Evolutionary conservation across 1,139 yeast genomes (phyloP).

Genomic region (Williopsis jadinii): DNA sequence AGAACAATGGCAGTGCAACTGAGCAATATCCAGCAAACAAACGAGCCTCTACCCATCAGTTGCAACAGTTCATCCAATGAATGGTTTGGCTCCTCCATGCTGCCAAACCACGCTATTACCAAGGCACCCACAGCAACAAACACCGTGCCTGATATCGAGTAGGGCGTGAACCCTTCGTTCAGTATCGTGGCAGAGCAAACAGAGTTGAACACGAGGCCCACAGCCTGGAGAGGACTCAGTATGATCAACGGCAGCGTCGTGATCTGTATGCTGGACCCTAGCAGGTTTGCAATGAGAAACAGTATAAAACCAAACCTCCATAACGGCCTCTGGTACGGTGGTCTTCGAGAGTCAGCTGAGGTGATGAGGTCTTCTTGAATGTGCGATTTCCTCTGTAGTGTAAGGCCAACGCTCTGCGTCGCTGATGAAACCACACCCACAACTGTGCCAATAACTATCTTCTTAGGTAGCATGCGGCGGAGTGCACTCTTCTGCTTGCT

Average conservation of each 20-base stretch:
- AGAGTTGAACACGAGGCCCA: slow-evolving; percentile 81
- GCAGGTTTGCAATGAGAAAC: slow-evolving; percentile 65
- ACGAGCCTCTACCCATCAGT: slow-evolving; percentile 33
- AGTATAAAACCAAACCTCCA: slow-evolving; percentile 74
- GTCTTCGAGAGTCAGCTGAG: slow-evolving; percentile 18
- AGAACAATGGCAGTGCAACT: slow-evolving; percentile 26
- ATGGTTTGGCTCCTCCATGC: slow-evolving; percentile 45
- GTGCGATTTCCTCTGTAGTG: slow-evolving; percentile 79
- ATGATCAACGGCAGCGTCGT: slow-evolving; percentile 78
- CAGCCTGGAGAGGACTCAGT: slow-evolving; percentile 77
- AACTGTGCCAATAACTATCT: slow-evolving; percentile 47
- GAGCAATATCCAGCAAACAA: slow-evolving; percentile 38
- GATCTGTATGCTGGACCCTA: slow-evolving; percentile 80
- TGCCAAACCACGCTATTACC: slow-evolving; percentile 72
- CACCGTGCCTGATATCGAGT: slow-evolving; percentile 57
- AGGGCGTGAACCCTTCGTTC: slow-evolving; percentile 57
- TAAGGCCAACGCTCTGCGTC: slow-evolving; percentile 75
- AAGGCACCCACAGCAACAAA: slow-evolving; percentile 71
- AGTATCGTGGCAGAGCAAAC: slow-evolving; percentile 64
- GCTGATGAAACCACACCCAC: slow-evolving; percentile 79
- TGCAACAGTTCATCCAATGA: slow-evolving; percentile 38
- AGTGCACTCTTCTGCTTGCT: background rate
- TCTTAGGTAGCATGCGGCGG: slow-evolving; percentile 1
- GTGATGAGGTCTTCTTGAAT: slow-evolving; percentile 29
- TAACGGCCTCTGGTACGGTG: slow-evolving; percentile 49